phyloP scores from a whole-genome alignment of 257 asterid genomes.

The Petrea volubilis region DNA sequence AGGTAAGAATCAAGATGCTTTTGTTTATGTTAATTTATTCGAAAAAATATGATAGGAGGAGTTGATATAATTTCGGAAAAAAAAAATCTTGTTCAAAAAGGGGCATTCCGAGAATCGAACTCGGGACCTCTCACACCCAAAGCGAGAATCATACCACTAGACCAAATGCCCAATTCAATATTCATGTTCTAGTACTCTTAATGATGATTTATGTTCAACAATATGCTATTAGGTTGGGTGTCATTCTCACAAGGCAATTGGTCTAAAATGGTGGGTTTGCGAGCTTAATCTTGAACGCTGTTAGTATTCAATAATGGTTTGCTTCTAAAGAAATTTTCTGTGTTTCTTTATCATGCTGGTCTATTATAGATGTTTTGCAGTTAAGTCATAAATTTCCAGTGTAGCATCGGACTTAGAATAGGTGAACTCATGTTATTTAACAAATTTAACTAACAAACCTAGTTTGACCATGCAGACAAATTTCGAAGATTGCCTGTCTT shows the following conservation, averaged over 20 bases:
- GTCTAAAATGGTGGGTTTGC: neutral
- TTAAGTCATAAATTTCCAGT: no score
- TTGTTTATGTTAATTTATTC: no score
- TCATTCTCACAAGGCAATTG: neutral
- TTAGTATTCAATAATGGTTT: neutral
- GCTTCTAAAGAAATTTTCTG: neutral
- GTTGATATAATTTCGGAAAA: no score
- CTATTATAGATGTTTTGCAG: no score
- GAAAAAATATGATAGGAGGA: no score
- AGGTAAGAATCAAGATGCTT: no score
- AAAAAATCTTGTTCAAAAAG: no score
- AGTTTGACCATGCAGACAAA: no score
- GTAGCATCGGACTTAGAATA: no score
- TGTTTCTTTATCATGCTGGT: no score
- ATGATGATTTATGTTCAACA: neutral
- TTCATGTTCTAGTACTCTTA: neutral
- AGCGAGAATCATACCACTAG: slow-evolving; percentile 93
- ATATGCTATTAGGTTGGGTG: neutral
- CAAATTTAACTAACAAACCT: no score
- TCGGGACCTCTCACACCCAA: slow-evolving; percentile 87
- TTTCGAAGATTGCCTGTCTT: no score
- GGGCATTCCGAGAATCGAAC: slow-evolving; percentile 57
- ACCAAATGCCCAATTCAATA: slow-evolving; percentile 65
- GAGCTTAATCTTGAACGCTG: neutral
- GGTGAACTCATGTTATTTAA: neutral